Evolutionary conservation across 2,329 filamentous ascomycete species (phyloP).

Genomic region (Colletotrichum sp.): DNA sequence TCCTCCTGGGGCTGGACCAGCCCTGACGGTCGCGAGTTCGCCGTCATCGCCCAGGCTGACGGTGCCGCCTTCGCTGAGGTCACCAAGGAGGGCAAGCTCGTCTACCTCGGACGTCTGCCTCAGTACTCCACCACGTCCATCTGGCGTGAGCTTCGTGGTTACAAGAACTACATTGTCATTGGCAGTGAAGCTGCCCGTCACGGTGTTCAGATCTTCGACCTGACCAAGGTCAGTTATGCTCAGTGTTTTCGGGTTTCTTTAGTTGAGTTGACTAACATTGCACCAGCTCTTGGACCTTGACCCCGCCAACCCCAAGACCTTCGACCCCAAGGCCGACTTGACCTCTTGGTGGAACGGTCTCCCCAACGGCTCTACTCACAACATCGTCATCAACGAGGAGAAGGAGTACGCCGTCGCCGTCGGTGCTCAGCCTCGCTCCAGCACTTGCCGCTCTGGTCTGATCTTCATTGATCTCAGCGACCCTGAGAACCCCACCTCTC

Average conservation of each 20-base stretch:
- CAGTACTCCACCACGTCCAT: slow-evolving; percentile 30
- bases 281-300: slow-evolving; percentile 48
- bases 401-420: slow-evolving; percentile 47
- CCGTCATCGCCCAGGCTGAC: slow-evolving; percentile 33
- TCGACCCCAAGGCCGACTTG: slow-evolving; percentile 33
- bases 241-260: neutral
- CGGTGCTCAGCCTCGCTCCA: slow-evolving; percentile 38
- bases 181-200: slow-evolving; percentile 49
- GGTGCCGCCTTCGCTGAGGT: slow-evolving; percentile 52
- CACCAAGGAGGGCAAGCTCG: slow-evolving; percentile 42
- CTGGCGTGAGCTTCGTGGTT: slow-evolving; percentile 40
- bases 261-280: slow-evolving; percentile 8
- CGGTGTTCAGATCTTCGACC: slow-evolving; percentile 66
- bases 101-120: slow-evolving; percentile 45
- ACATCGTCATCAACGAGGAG: slow-evolving; percentile 53
- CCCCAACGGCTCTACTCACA: slow-evolving; percentile 44
- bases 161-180: slow-evolving; percentile 36
- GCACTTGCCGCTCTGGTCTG: slow-evolving; percentile 50
- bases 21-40: slow-evolving; percentile 36
- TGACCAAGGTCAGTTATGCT: slow-evolving; percentile 41
- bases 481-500: slow-evolving; percentile 51
- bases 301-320: slow-evolving; percentile 39
- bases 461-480: slow-evolving; percentile 60
- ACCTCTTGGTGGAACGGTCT: slow-evolving; percentile 34
- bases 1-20: slow-evolving; percentile 48